Evolutionary conservation across 2,329 filamentous ascomycete genomes (phyloP).

Genomic region (Fusarium sp.): DNA sequence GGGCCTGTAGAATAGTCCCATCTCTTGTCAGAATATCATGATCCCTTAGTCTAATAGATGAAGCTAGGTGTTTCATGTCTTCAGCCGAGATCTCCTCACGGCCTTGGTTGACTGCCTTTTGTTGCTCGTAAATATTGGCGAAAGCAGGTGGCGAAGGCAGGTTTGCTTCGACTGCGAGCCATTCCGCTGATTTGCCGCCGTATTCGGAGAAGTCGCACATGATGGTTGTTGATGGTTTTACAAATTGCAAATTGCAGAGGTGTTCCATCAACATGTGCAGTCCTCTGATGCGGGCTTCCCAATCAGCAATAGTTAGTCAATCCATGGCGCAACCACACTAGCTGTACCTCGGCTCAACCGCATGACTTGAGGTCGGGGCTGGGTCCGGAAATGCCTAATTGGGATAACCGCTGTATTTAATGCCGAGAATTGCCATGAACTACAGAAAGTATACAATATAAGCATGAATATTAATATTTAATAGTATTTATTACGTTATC

Average conservation of each 20-base stretch:
- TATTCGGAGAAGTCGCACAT: conserved; percentile 51
- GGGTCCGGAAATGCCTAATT: conserved; percentile 3
- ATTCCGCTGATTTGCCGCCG: conserved; percentile 56
- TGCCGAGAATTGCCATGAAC: background rate
- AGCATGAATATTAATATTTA: no score
- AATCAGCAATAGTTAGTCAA: background rate
- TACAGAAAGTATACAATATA: background rate
- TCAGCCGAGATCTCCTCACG: conserved; percentile 22
- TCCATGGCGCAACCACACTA: background rate
- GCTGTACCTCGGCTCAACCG: conserved; percentile 1
- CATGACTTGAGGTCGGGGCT: background rate
- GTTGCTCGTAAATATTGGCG: conserved; percentile 17
- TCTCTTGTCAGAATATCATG: conserved; percentile 37
- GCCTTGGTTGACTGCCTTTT: conserved; percentile 11
- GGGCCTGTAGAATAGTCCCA: conserved; percentile 15
- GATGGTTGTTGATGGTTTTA: background rate
- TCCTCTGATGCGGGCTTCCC: background rate
- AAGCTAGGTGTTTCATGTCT: conserved; percentile 15
- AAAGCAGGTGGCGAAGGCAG: conserved; percentile 8
- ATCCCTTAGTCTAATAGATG: conserved; percentile 50
- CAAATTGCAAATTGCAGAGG: background rate
- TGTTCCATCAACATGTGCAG: background rate
- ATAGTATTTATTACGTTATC: no score
- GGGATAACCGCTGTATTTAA: background rate
- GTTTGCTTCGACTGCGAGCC: conserved; percentile 52